These are phyloP conservation scores for Entonaema liquescens DNA, from an alignment of 495 filamentous ascomycete genomes.

Conservation along the genomic window DNA sequence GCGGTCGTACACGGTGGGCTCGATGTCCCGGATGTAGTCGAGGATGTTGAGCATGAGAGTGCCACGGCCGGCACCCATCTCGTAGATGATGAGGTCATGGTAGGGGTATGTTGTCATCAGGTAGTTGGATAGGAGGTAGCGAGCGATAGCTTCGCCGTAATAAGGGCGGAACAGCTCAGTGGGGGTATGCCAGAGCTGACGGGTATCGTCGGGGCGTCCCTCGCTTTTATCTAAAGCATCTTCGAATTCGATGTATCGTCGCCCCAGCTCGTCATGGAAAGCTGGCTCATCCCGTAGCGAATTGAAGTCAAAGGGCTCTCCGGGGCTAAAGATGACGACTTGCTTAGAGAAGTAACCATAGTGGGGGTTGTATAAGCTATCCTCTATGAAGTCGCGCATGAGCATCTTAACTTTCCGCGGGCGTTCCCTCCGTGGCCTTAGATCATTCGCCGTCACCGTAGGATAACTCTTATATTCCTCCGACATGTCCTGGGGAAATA, in stretches of 20 bases:
- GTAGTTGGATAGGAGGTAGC: slow-evolving; percentile 95
- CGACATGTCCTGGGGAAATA: slow-evolving; percentile 75
- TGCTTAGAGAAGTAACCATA: slow-evolving; percentile 99
- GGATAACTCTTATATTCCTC: slow-evolving; percentile 84
- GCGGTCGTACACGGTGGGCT: slow-evolving; percentile 91
- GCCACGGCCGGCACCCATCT: slow-evolving; percentile 97
- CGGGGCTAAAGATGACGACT: slow-evolving; percentile 93
- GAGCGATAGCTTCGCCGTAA: slow-evolving; percentile 95
- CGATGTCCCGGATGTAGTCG: slow-evolving; percentile 90
- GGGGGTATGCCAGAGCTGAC: slow-evolving; percentile 98
- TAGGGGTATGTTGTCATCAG: slow-evolving; percentile 92
- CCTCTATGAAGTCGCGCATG: slow-evolving; percentile 95
- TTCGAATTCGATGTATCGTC: slow-evolving; percentile 89
- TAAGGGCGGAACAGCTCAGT: slow-evolving; percentile 96
- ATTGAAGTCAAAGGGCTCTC: slow-evolving; percentile 92
- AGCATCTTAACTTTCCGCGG: slow-evolving; percentile 95
- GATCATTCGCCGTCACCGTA: slow-evolving; percentile 79
- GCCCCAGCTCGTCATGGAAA: slow-evolving; percentile 77
- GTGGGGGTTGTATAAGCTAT: slow-evolving; percentile 94
- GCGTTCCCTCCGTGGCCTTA: slow-evolving; percentile 75
- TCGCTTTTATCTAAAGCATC: slow-evolving; percentile 78
- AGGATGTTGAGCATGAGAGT: slow-evolving; percentile 98
- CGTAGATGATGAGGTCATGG: slow-evolving; percentile 97
- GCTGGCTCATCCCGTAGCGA: slow-evolving; percentile 79
- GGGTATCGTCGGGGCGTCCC: slow-evolving; percentile 67